Evolutionary conservation across 1,284 basidiomycete genomes (phyloP), one percentile per base, ranked within the genome.

Genomic region (Boletus mariae): DNA sequence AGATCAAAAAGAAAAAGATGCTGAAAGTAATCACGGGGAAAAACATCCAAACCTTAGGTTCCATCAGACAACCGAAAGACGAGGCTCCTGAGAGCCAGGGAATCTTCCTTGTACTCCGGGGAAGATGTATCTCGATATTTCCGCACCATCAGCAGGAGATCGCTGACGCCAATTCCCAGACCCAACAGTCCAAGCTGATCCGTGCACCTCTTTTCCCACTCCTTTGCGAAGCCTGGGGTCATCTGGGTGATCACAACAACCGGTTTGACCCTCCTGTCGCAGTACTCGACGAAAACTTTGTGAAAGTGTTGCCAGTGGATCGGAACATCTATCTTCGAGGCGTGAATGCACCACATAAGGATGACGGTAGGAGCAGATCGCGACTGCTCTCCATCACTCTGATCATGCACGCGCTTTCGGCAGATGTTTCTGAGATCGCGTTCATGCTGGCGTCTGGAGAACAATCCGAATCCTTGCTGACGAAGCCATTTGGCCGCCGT

Each of bases 291-390:
- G 31, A 62, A 64, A 25, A 66, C 54, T 34, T 61, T 64, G 57
- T 57, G 60, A 53, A 64, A 64, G 29, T 66, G 64, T 7, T 54
- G 49, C 63, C 65, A 64, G 40, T 66, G 62, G 28, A 55, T 56
- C 8, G 60, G 53, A 41, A 66, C 52, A 20, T 63, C 64, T 45
- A 68, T 66, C 54, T 64, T 68, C 10, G 61, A 68, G 35, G 65
- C 65, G n/a, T 58, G 61, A 23, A 68, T 66, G 29, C 62, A 64
- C 62, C 62, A 66, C 51, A 67, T 54, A 1, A 66, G 52, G 45
- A 67, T 34, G 46, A 63, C 41, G 48, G 29, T 37, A 31, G 62
- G 26, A 43, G 49, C 12, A 7, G 53, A 42, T 37, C 6, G 42
- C 7, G 47, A 34, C 32, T 47, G 43, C 20, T 61, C 61, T 42